Percentiles rank a stretch among this genome's conserved stretches.
Evolutionary conservation across 73 alveolate species (phyloP).

Genomic region (Paraurostyla sp.): DNA sequence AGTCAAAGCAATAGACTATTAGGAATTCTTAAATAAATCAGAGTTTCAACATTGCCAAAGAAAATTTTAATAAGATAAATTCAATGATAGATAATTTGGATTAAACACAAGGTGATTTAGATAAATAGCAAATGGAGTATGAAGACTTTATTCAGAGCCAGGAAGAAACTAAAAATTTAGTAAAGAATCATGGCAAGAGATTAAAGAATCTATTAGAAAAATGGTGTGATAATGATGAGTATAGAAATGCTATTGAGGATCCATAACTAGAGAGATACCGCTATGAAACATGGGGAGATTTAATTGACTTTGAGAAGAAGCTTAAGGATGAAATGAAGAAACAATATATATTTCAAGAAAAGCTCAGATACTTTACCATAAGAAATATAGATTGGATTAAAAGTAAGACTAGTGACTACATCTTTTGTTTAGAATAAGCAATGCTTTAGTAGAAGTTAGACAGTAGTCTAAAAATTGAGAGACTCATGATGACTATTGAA

Average conservation of each 20-base stretch:
- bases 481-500: slow-evolving; percentile 43
- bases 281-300: slow-evolving; percentile 56
- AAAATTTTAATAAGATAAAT: slow-evolving; percentile 8
- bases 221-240: slow-evolving; percentile 46
- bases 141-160: neutral
- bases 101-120: neutral
- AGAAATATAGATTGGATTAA: slow-evolving; percentile 43
- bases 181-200: slow-evolving; percentile 39
- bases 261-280: neutral
- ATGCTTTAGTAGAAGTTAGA: neutral
- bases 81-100: slow-evolving; percentile 14
- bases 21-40: neutral
- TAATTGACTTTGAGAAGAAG: slow-evolving; percentile 26
- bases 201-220: slow-evolving; percentile 3
- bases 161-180: slow-evolving; percentile 9
- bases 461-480: neutral
- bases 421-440: neutral
- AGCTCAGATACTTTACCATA: neutral
- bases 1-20: no score
- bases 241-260: slow-evolving; percentile 34
- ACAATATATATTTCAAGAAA: neutral
- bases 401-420: slow-evolving; percentile 2
- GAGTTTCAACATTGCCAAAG: slow-evolving; percentile 13
- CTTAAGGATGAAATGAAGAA: slow-evolving; percentile 30
- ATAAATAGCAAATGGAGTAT: neutral